These are phyloP conservation scores for Candida sp. DNA, from an alignment of 1,139 yeast species.

Conservation along the genomic window DNA sequence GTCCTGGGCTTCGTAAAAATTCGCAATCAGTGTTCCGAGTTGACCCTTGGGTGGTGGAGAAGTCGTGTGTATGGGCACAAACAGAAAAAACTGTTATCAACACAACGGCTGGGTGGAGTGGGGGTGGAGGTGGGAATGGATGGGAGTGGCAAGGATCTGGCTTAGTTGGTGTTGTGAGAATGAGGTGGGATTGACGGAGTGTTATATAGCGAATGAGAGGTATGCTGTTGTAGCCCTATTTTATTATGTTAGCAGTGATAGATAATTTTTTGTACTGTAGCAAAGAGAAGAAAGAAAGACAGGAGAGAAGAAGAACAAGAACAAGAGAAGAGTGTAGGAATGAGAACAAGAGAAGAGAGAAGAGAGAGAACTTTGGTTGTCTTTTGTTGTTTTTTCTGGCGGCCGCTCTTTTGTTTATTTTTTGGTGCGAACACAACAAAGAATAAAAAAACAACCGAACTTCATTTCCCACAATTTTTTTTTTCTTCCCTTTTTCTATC, in stretches of 20 bases:
- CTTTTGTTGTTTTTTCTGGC: not conserved
- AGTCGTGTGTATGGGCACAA: no score
- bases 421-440: not conserved
- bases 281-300: not conserved
- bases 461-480: slow-evolving; percentile 1
- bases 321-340: not conserved
- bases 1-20: no score
- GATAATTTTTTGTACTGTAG: not conserved
- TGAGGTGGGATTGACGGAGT: no score
- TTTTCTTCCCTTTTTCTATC: not conserved
- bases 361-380: not conserved
- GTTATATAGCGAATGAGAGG: not conserved
- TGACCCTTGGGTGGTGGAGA: no score
- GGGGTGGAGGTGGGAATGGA: not conserved
- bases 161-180: no score
- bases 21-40: no score
- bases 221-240: not conserved
- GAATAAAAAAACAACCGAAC: not conserved
- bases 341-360: slow-evolving; percentile 1
- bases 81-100: no score
- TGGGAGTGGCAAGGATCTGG: not conserved
- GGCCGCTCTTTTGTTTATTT: slow-evolving; percentile 2
- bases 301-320: not conserved
- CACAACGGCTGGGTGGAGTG: not conserved
- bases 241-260: not conserved